Conservation (phyloP, 1,284 basidiomycete species). For the Irpex sp. region DNA sequence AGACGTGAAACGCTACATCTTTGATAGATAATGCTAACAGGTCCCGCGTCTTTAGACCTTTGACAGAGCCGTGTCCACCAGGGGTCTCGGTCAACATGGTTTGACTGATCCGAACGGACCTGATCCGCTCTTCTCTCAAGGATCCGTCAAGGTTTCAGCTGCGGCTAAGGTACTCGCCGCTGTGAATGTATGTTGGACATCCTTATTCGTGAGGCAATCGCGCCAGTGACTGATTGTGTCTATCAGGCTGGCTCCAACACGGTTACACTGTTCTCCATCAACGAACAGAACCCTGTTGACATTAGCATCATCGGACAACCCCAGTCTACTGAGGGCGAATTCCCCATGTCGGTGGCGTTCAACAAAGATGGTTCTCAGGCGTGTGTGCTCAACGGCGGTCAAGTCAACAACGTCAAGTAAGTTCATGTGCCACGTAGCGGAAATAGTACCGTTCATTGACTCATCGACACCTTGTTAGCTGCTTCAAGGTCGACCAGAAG, state of each 20-base stretch:
- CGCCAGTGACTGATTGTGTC: background rate
- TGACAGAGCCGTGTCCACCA: conserved; percentile 26
- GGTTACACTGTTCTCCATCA: conserved; percentile 39
- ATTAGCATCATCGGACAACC: conserved; percentile 38
- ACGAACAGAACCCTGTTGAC: conserved; percentile 35
- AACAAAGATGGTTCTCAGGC: conserved; percentile 34
- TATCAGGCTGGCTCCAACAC: conserved; percentile 42
- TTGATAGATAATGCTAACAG: conserved; percentile 2
- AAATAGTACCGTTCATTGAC: background rate
- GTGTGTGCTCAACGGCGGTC: conserved; percentile 43
- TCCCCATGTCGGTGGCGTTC: conserved; percentile 43
- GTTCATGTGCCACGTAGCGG: background rate
- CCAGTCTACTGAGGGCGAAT: conserved; percentile 39
- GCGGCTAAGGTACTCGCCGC: conserved; percentile 35
- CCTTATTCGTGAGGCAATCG: background rate
- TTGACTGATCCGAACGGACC: conserved; percentile 28
- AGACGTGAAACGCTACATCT: background rate
- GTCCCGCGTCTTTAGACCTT: conserved; percentile 9
- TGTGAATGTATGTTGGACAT: conserved; percentile 33
- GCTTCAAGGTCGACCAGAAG: conserved; percentile 36
- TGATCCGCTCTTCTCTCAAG: conserved; percentile 44
- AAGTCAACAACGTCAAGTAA: conserved; percentile 40
- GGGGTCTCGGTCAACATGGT: conserved; percentile 38
- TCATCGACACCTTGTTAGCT: conserved; percentile 24
- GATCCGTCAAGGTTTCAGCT: conserved; percentile 37